phyloP scores from a whole-genome alignment of 2,329 filamentous ascomycete species.

The Diaporthe vaccinii region DNA sequence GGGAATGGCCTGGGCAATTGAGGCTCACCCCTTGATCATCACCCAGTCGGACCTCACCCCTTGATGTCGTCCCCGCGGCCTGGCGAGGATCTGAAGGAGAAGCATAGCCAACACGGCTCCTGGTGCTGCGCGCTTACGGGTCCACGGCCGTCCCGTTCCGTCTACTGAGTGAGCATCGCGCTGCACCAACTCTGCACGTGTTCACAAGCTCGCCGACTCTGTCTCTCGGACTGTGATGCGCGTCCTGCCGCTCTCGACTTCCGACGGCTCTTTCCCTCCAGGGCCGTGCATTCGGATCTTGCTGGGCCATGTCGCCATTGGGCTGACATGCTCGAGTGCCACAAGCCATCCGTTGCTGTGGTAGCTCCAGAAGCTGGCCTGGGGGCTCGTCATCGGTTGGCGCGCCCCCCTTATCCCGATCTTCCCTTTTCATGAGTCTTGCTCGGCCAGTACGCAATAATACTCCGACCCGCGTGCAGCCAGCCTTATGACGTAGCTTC shows the following conservation, averaged over 20 bases:
- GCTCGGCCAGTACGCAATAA: slow-evolving; percentile 22
- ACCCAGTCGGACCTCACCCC: slow-evolving; percentile 16
- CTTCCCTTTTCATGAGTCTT: slow-evolving; percentile 6
- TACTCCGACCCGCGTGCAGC: slow-evolving; percentile 34
- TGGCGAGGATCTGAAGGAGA: not conserved
- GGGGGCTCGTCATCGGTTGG: slow-evolving; percentile 22
- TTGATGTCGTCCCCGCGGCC: not conserved
- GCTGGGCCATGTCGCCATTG: slow-evolving; percentile 24
- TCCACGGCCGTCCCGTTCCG: not conserved
- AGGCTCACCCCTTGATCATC: slow-evolving; percentile 30
- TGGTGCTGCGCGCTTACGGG: slow-evolving; percentile 12
- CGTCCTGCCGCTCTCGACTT: slow-evolving; percentile 1
- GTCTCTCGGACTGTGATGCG: not conserved
- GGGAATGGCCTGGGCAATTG: slow-evolving; percentile 30
- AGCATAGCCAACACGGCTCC: not conserved
- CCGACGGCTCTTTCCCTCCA: slow-evolving; percentile 2
- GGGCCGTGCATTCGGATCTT: slow-evolving; percentile 21
- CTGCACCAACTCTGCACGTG: not conserved
- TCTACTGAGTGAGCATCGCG: not conserved
- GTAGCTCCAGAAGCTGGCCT: slow-evolving; percentile 23
- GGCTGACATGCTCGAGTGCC: slow-evolving; percentile 32
- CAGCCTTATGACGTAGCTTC: slow-evolving; percentile 34
- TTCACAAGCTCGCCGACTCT: not conserved
- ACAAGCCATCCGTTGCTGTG: slow-evolving; percentile 20
- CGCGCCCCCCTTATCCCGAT: slow-evolving; percentile 9